Evolutionary conservation across 192 early-diverging fungal genomes (phyloP).

Genomic region (Backusella morwellensis): DNA sequence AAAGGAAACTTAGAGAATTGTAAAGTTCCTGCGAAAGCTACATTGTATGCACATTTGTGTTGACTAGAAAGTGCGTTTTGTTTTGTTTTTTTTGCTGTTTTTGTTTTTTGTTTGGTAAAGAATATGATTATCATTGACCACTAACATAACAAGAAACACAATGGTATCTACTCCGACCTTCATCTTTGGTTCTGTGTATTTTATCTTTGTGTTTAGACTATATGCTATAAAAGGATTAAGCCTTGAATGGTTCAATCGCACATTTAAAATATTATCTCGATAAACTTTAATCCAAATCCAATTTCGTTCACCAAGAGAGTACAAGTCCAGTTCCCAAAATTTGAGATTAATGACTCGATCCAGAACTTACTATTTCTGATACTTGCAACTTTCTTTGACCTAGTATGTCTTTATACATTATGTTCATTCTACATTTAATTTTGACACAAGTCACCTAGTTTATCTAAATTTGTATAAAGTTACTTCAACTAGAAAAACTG

Average conservation of each 20-base stretch:
- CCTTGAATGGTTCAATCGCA: neutral
- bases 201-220: neutral
- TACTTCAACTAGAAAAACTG: neutral
- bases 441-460: neutral
- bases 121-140: neutral
- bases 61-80: conserved; percentile 7
- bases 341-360: neutral
- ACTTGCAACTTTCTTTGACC: neutral
- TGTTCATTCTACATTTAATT: neutral
- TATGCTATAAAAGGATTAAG: neutral
- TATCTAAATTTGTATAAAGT: neutral
- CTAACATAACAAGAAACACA: neutral
- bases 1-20: neutral
- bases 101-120: conserved; percentile 7
- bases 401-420: neutral
- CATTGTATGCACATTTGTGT: neutral
- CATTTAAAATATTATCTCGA: neutral
- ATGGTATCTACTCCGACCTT: neutral
- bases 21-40: neutral
- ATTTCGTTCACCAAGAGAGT: neutral
- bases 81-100: neutral
- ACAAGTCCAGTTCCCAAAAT: neutral
- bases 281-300: neutral
- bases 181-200: neutral
- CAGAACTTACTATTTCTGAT: neutral